Evolutionary conservation across 148 eudicot species (phyloP), one percentile per base, ranked within the genome.

Genomic region (Cornus kousa): DNA sequence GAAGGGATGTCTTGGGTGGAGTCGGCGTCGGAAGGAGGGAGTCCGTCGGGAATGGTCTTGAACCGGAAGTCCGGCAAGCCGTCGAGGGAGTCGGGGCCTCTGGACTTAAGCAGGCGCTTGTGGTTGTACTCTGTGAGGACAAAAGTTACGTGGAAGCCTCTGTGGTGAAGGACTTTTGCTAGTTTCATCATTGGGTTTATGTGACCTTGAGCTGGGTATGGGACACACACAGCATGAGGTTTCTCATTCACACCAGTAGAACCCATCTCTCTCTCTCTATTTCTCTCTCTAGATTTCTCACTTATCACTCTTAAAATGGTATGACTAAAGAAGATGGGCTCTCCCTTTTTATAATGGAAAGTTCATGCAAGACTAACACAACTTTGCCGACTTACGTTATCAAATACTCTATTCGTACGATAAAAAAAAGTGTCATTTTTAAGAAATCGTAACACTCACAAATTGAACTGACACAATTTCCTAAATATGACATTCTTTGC

Each of bases 201-300:
- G 72, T 86, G 91, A 69, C 89, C 89, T 71, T 88, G 87, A 35
- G 87, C 88, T 66, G 90, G 87, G 35, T 37, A 85, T 9, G 90
- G 90, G 4, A 85, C 71, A 72, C 87, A 86, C 33, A 88, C 48
- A n/a, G 84, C 89, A 75, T 86, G 91, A 7, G 82, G 84, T 16
- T 55, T 67, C 4, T 62, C 37, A 1, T 28, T 7, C 5, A 0
- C 39, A 2, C 5, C 33, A 23, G 39, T 35, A n/a, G 80, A 67
- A 37, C 70, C 77, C 84, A 77, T 77, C 23, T 74, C 59, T 71
- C 60, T 20, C 68, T 48, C 14, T 43, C 31, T 10, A 5, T 48
- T 10, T 23, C 75, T 50, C 13, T 50, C 48, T 43, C 48, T 43
- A 9, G 48, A 43, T 43, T 1, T 43, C 48, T 43, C 48, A 43